phyloP scores from a whole-genome alignment of 1,284 basidiomycete genomes.

The Meira nashicola region DNA sequence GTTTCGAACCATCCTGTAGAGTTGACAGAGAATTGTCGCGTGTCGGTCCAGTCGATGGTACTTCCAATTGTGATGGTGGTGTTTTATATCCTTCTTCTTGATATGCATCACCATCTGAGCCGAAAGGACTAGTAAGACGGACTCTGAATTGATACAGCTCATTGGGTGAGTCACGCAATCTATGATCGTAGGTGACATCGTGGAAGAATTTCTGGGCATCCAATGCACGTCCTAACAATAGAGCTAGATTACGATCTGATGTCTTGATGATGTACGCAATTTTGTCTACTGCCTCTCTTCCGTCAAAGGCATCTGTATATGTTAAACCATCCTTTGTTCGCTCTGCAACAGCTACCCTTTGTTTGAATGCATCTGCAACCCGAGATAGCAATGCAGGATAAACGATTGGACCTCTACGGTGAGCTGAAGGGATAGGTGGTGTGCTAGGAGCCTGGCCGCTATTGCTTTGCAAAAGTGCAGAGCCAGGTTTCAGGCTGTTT shows the following conservation, averaged over 20 bases:
- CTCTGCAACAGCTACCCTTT: constrained; percentile 72
- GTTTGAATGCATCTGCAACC: constrained; percentile 86
- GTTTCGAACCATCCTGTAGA: constrained; percentile 8
- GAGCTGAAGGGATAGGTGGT: constrained; percentile 8
- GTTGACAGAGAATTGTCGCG: constrained; percentile 39
- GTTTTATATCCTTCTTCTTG: constrained; percentile 22
- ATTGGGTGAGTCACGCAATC: constrained; percentile 77
- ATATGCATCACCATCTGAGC: constrained; percentile 1
- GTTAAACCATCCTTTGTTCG: constrained; percentile 88
- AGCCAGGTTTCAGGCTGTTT: not conserved
- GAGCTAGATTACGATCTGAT: constrained; percentile 88
- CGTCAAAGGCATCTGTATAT: constrained; percentile 94
- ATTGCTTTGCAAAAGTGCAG: constrained; percentile 26
- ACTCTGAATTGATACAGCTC: constrained; percentile 87
- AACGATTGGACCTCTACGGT: constrained; percentile 58
- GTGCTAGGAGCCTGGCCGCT: constrained; percentile 9
- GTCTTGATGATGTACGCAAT: constrained; percentile 98
- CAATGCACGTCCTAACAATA: constrained; percentile 85
- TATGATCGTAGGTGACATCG: constrained; percentile 97
- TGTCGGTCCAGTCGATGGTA: constrained; percentile 5
- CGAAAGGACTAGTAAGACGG: constrained; percentile 26
- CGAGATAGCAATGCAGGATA: constrained; percentile 91
- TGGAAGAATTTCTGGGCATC: constrained; percentile 99
- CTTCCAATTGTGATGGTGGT: constrained; percentile 1
- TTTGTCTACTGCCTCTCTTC: constrained; percentile 90